Evolutionary conservation across 176 grass and related monocot genomes (phyloP), one percentile per base, ranked within the genome.

Genomic region (Puya raimondii): DNA sequence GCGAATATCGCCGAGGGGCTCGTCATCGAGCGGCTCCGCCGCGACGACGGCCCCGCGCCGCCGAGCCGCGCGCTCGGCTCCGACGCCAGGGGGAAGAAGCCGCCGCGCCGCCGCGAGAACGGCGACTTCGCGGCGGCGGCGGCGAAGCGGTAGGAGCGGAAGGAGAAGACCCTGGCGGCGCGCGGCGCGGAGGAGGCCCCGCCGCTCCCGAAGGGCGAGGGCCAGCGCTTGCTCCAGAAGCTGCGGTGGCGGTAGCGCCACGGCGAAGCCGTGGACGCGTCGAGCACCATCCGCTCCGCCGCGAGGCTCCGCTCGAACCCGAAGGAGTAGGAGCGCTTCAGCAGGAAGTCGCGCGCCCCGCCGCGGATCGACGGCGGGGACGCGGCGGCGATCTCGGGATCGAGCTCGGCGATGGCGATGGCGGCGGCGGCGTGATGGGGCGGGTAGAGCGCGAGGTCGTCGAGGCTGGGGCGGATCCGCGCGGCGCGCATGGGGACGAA

Each of bases 181-280:
- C 82, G 68, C 0, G 88, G 82, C 0, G 86, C 74, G 21, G 85
- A 81, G 2, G 72, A 74, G 0, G 75, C 75, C 3, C 78, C 72
- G 16, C 57, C 67, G 4, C 80, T 81, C 12, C 74, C 73, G 82
- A 92, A 97, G 0, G 94, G 94, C 22, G 94, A 97, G 12, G 86
- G 81, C 84, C 79, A 97, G 3, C 89, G 94, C 82, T 97, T 97
- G 84, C 94, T 97, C 94, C 94, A 97, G 80, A 97, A 92, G 61
- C 84, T 80, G 10, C 75, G 68, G 21, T 80, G 49, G 11, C 84
- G 53, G 68, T 80, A 42, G 23, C 88, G 27, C 67, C 84, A 70
- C 0, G 89, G 89, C 2, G 89, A 97, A 0, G 80, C 79, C 0
- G 86, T 97, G 3, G 94, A 83, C 27, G 86, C 70, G 20, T 79